A percentile compares a stretch with the other conserved stretches of the same genome.
Evolutionary conservation across 495 filamentous ascomycete species (phyloP).

Genomic region (Aspergillus ellipticus): DNA sequence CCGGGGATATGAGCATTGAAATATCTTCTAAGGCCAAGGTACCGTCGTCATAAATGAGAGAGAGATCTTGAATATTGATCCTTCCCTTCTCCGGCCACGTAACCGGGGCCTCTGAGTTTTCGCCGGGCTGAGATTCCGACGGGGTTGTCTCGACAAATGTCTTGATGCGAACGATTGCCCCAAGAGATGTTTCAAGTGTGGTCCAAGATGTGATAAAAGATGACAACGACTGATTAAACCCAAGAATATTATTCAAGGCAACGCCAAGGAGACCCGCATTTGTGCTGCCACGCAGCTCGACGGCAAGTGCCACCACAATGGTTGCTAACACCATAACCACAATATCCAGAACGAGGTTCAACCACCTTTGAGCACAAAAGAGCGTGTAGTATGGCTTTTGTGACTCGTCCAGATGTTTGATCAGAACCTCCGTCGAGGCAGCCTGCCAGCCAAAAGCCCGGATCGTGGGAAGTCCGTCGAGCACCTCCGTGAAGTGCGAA

Average conservation of each 20-base stretch:
- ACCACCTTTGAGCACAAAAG: conserved; percentile 67
- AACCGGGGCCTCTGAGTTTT: conserved; percentile 9
- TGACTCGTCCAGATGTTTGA: conserved; percentile 56
- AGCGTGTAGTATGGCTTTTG: conserved; percentile 53
- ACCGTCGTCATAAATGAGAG: background rate
- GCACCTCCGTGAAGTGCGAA: conserved; percentile 28
- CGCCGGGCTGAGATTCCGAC: conserved; percentile 15
- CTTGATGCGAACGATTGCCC: conserved; percentile 25
- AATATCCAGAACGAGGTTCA: conserved; percentile 60
- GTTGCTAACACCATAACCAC: conserved; percentile 56
- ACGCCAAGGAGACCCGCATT: conserved; percentile 25
- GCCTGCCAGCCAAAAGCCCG: conserved; percentile 54
- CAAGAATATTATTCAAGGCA: conserved; percentile 30
- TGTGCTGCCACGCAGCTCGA: conserved; percentile 17
- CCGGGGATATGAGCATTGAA: conserved; percentile 13
- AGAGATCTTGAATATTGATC: conserved; percentile 14
- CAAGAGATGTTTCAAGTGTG: conserved; percentile 28
- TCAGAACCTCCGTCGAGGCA: conserved; percentile 46
- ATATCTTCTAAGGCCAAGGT: background rate
- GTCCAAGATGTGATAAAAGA: conserved; percentile 24
- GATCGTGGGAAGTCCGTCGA: background rate
- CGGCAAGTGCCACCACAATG: conserved; percentile 37
- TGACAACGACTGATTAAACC: conserved; percentile 24
- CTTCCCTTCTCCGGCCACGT: conserved; percentile 20
- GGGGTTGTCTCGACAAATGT: conserved; percentile 27